Evolutionary conservation across 805 yeast species (phyloP).

Genomic region (Yamadazyma nakazawae): DNA sequence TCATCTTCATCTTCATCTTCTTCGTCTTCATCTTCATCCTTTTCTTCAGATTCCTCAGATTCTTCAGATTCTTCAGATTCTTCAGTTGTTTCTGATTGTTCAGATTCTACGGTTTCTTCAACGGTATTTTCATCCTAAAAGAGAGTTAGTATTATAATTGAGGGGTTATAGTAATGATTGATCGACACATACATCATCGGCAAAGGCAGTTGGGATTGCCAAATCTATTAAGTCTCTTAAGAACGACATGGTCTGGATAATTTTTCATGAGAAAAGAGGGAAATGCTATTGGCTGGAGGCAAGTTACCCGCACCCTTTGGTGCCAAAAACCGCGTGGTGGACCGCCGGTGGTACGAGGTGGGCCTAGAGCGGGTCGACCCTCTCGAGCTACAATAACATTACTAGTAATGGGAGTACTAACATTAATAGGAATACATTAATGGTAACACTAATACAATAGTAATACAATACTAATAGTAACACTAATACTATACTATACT

Average conservation of each 20-base stretch:
- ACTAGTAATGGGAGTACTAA: no score
- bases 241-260: conserved; percentile 38
- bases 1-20: conserved; percentile 52
- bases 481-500: no score
- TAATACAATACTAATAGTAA: no score
- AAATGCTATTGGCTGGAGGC: conserved; percentile 22
- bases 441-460: no score
- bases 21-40: conserved; percentile 29
- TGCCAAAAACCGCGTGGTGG: background rate
- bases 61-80: conserved; percentile 14
- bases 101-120: conserved; percentile 18
- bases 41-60: conserved; percentile 14
- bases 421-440: no score
- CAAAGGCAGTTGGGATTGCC: conserved; percentile 78
- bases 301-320: conserved; percentile 5
- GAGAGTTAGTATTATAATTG: background rate
- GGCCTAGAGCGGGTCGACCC: background rate
- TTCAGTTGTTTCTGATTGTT: conserved; percentile 8
- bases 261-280: conserved; percentile 22
- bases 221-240: conserved; percentile 77
- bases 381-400: no score
- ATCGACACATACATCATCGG: conserved; percentile 57
- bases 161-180: no score
- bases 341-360: background rate
- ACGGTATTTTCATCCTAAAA: background rate